These are phyloP conservation scores for Blastocystis sp. DNA, from an alignment of 352 stramenopile genomes.

Conservation along the genomic window DNA sequence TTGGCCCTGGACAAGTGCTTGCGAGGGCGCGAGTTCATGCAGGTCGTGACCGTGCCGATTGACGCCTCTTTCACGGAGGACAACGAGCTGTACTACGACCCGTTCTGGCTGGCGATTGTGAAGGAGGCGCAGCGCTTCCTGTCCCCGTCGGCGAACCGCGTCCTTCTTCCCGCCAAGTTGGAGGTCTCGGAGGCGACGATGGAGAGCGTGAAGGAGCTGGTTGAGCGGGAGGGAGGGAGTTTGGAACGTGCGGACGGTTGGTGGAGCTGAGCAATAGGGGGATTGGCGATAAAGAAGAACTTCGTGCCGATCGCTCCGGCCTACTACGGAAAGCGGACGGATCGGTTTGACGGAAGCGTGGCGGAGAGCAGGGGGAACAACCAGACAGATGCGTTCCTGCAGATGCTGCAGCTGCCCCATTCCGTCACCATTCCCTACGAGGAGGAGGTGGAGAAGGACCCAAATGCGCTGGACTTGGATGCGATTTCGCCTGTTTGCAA, in stretches of 20 bases:
- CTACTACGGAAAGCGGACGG: slow-evolving; percentile 71
- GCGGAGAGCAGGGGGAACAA: slow-evolving; percentile 80
- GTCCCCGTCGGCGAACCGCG: slow-evolving; percentile 75
- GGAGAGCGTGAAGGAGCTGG: slow-evolving; percentile 73
- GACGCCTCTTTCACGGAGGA: slow-evolving; percentile 51
- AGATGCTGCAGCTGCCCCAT: slow-evolving; percentile 86
- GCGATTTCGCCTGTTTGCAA: slow-evolving; percentile 13
- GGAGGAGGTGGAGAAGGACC: background rate
- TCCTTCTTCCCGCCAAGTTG: slow-evolving; percentile 76
- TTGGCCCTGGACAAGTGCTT: slow-evolving; percentile 99
- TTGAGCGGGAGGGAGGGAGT: slow-evolving; percentile 75
- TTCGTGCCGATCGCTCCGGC: slow-evolving; percentile 79
- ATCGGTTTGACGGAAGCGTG: slow-evolving; percentile 37
- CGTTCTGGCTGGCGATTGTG: slow-evolving; percentile 88
- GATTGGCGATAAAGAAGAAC: slow-evolving; percentile 73
- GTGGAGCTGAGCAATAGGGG: background rate
- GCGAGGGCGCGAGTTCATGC: slow-evolving; percentile 86
- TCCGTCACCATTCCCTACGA: slow-evolving; percentile 86
- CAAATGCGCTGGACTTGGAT: slow-evolving; percentile 58
- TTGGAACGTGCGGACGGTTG: slow-evolving; percentile 73
- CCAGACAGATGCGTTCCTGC: slow-evolving; percentile 88
- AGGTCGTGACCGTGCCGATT: slow-evolving; percentile 83
- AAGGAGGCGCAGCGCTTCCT: slow-evolving; percentile 85
- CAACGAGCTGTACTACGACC: slow-evolving; percentile 83
- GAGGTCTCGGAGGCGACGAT: background rate